These are phyloP conservation scores for Sphagnum contortum DNA, from an alignment of 225 moss, liverwort and hornwort species.

Conservation along the genomic window DNA sequence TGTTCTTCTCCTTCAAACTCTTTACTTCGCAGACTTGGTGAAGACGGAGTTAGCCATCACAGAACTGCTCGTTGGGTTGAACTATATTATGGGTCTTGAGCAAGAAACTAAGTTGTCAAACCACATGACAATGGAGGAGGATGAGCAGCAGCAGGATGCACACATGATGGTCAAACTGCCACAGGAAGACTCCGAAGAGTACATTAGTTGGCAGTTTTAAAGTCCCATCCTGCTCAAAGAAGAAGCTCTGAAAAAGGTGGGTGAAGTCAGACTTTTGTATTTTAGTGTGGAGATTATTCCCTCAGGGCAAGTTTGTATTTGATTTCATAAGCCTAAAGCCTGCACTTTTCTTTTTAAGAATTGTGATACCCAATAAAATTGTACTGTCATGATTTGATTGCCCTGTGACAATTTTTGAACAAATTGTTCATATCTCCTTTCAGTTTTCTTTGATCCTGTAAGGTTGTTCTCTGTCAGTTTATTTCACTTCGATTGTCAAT, in stretches of 20 bases:
- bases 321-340: too few species aligned
- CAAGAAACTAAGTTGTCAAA: conserved; percentile 59
- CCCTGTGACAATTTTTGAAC: conserved; percentile 33
- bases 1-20: conserved; percentile 81
- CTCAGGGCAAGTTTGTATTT: too few species aligned
- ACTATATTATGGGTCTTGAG: conserved; percentile 91
- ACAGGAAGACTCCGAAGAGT: conserved; percentile 62
- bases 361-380: too few species aligned
- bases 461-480: too few species aligned
- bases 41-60: conserved; percentile 96
- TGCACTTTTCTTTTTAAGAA: too few species aligned
- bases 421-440: conserved; percentile 23
- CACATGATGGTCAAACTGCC: not conserved
- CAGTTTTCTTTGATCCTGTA: not conserved
- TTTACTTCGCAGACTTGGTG: conserved; percentile 78
- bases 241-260: too few species aligned
- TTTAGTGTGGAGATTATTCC: too few species aligned
- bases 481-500: too few species aligned
- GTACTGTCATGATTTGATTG: too few species aligned
- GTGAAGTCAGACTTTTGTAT: too few species aligned
- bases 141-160: conserved; percentile 2
- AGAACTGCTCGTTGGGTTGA: conserved; percentile 88
- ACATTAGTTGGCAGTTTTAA: conserved; percentile 89
- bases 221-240: too few species aligned
- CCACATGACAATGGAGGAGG: conserved; percentile 49